Base-by-base conservation (phyloP, 2,329 filamentous ascomycete species). In the Talaromyces sp. region DNA sequence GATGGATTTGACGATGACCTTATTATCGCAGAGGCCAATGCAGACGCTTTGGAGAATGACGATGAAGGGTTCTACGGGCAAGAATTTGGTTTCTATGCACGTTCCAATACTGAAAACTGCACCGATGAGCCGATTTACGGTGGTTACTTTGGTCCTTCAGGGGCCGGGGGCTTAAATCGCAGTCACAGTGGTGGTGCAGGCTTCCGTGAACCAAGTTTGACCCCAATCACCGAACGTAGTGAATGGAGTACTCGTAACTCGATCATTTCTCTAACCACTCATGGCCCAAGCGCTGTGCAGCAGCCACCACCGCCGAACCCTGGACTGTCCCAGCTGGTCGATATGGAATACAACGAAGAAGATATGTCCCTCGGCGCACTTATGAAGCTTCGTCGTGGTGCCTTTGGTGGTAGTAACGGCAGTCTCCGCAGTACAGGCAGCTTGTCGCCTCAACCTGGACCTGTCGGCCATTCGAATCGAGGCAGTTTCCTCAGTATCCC, bases 231-330 rank as follows among this genome's bases (percentile, higher is more conserved):
- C 0, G 95, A 98, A 76, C 87, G 93, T 13, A 96, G 92, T 66
- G 95, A 99, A 78, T 97, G 96, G 81, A 97, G 92, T 49, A 97
- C 96, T 66, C 88, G 95, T 52, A 98, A 97, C 74, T 96, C 91
- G 0, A 87, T 96, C 66, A 91, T 96, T 81, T 92, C 90, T 66
- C 81, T 94, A 67, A 83, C 82, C 8, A 79, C 88, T 37, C 86
- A 87, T 52, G 77, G 78, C 3, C 39, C 65, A 25, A 45, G 47
- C 11, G 63, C 57, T 22, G 43, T 76, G 3, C 76, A 75, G 39
- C 56, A 59, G 50, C 50, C 31, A 45, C 56, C 35, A 13, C 56
- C 37, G 3, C 86, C 88, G 37, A 92, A 89, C 69, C 90, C 92
- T 0, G 90, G 90, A 0, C 82, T 96, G 27, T 90, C 90, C 0